Evolutionary conservation across 2,329 filamentous ascomycete species (phyloP).

Genomic region (Cladosporium sp.): DNA sequence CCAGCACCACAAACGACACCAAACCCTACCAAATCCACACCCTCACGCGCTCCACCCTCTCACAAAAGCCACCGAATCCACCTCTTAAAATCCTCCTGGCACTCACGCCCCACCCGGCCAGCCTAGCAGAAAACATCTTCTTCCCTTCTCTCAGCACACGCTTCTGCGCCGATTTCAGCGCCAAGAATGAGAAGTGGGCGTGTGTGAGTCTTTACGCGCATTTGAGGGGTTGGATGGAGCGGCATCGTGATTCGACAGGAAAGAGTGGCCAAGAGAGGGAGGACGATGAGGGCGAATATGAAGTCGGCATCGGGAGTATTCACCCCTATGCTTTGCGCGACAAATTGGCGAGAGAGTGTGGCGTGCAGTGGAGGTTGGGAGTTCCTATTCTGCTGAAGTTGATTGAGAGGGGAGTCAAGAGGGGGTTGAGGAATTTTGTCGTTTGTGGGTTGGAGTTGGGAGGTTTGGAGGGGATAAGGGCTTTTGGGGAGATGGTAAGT

Average conservation of each 20-base stretch:
- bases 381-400: not conserved
- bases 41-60: not conserved
- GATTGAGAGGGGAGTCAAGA: not conserved
- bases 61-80: not conserved
- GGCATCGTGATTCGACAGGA: too few relatives aligned
- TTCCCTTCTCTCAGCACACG: not conserved
- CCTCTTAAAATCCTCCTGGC: constrained; percentile 1
- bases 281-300: not conserved
- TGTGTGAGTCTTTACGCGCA: constrained; percentile 4
- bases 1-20: not conserved
- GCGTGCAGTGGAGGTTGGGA: not conserved
- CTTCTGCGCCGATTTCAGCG: constrained; percentile 1
- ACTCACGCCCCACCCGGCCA: not conserved
- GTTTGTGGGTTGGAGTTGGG: not conserved
- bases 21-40: not conserved
- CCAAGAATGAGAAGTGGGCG: not conserved
- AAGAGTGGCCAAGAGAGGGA: not conserved
- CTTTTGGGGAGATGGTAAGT: not conserved
- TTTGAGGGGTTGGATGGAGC: not conserved
- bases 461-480: not conserved
- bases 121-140: not conserved
- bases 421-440: not conserved
- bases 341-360: not conserved
- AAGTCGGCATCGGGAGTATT: not conserved
- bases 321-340: constrained; percentile 1